Evolutionary conservation across 1,284 basidiomycete species (phyloP).

Genomic region (Heterobasidion parviporum): DNA sequence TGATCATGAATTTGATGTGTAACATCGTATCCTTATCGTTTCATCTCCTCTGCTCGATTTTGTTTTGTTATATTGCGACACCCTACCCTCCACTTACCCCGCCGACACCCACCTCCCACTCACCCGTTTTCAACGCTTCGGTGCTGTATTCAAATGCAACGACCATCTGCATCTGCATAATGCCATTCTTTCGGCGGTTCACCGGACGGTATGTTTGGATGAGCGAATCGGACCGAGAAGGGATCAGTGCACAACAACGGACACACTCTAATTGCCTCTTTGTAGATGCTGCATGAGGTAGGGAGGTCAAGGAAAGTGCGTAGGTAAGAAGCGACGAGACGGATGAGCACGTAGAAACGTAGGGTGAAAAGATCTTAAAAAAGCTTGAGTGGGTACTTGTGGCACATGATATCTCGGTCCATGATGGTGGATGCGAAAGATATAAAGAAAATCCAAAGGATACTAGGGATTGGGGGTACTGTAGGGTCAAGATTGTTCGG

Average conservation of each 20-base stretch:
- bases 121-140: background rate
- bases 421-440: background rate
- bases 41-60: background rate
- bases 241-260: too few species aligned
- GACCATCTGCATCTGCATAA: too few species aligned
- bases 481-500: background rate
- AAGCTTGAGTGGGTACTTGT: background rate
- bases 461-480: background rate
- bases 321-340: background rate
- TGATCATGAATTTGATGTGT: background rate
- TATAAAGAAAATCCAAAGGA: background rate
- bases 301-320: too few species aligned
- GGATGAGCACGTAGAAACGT: background rate
- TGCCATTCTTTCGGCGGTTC: too few species aligned
- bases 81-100: background rate
- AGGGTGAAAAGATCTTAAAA: background rate
- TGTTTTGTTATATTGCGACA: background rate
- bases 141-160: background rate
- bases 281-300: too few species aligned
- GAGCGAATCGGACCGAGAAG: too few species aligned
- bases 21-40: background rate
- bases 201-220: too few species aligned
- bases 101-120: background rate
- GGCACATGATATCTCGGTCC: background rate
- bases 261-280: too few species aligned